A percentile compares a stretch with the other conserved stretches of the same genome.
Conservation (phyloP, 257 asterid species). For the Penstemon davidsonii region DNA sequence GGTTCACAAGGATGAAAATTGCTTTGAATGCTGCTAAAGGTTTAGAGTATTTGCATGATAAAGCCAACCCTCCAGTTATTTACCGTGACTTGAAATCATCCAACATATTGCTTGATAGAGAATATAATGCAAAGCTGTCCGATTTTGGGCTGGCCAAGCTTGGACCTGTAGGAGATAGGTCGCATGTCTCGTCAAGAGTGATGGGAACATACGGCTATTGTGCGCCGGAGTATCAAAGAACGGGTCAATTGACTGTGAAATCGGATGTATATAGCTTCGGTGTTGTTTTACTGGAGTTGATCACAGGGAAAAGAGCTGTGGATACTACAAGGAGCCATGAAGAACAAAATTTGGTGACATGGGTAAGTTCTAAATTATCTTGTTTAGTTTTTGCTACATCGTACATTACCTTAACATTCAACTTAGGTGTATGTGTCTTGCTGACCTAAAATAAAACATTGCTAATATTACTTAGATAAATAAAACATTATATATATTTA, state of each 20-base stretch:
- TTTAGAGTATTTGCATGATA: constrained; percentile 56
- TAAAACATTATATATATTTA: too few relatives aligned
- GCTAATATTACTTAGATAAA: too few relatives aligned
- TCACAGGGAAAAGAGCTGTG: constrained; percentile 54
- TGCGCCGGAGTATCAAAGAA: constrained; percentile 59
- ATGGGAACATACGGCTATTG: constrained; percentile 73
- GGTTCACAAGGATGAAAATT: constrained; percentile 63
- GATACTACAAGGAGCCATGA: constrained; percentile 47
- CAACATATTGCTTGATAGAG: constrained; percentile 49
- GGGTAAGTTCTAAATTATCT: constrained; percentile 39
- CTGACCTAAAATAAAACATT: too few relatives aligned
- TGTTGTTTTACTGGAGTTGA: constrained; percentile 56
- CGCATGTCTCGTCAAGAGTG: constrained; percentile 44
- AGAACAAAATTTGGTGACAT: constrained; percentile 48
- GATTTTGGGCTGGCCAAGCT: constrained; percentile 67
- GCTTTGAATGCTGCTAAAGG: constrained; percentile 64
- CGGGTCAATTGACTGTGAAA: constrained; percentile 42
- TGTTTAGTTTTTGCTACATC: neutral
- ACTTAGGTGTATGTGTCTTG: too few relatives aligned
- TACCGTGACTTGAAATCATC: constrained; percentile 67
- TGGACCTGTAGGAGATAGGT: constrained; percentile 42
- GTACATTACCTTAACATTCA: too few relatives aligned
- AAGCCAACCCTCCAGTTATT: constrained; percentile 57
- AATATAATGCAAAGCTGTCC: constrained; percentile 53
- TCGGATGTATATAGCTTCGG: constrained; percentile 68